Conservation (phyloP, 108 stramenopile genomes). For the Conticribra guillardii region DNA sequence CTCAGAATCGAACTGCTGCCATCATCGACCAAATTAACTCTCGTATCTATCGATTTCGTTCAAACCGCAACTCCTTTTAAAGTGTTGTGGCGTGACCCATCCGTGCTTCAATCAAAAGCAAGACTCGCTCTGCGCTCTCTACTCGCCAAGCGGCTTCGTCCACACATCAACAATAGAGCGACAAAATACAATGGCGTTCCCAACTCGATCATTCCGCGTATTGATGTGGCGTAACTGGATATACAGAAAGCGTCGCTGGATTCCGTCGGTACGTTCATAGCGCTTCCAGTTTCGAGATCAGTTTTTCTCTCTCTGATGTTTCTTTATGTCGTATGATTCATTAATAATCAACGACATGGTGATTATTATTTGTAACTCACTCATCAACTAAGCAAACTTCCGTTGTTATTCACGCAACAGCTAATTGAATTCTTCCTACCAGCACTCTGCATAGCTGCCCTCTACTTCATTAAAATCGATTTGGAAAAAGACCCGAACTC, state of each 20-base stretch:
- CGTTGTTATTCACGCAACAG: slow-evolving; percentile 10
- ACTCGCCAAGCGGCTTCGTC: too few relatives aligned
- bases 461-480: slow-evolving; percentile 66
- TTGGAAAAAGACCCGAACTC: slow-evolving; percentile 51
- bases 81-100: too few relatives aligned
- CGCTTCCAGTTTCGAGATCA: background rate
- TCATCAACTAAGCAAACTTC: slow-evolving; percentile 1
- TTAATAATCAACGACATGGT: background rate
- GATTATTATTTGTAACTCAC: slow-evolving; percentile 4
- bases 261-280: slow-evolving; percentile 64
- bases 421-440: slow-evolving; percentile 74
- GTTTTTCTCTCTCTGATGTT: background rate
- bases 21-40: too few relatives aligned
- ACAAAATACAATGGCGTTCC: slow-evolving; percentile 19
- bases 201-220: slow-evolving; percentile 64
- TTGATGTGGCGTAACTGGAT: slow-evolving; percentile 77
- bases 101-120: too few relatives aligned
- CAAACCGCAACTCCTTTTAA: too few relatives aligned
- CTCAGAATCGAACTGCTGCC: too few relatives aligned
- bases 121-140: too few relatives aligned
- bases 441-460: slow-evolving; percentile 60
- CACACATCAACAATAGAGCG: too few relatives aligned
- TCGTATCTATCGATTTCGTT: too few relatives aligned
- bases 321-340: slow-evolving; percentile 7
- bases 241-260: slow-evolving; percentile 66